Conservation (phyloP, 2,329 filamentous ascomycete genomes). For the Domatiomyces catenatus region DNA sequence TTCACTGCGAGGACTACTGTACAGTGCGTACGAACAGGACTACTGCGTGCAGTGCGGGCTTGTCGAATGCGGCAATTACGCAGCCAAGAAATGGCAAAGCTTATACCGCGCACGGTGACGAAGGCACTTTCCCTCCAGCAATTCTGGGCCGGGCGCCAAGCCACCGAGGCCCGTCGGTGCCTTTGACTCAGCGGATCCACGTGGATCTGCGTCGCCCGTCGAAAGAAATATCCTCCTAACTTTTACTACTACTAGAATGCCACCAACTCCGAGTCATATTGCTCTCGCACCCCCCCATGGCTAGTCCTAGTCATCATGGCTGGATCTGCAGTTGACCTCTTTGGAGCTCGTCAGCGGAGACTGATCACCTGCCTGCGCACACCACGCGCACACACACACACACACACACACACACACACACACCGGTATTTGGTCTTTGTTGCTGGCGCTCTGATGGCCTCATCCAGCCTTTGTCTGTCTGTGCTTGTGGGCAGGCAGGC, state of each 20-base stretch:
- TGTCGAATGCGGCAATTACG: no score
- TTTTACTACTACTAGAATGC: background rate
- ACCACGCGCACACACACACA: no score
- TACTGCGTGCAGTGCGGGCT: no score
- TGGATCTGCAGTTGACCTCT: background rate
- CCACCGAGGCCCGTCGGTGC: background rate
- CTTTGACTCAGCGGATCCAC: background rate
- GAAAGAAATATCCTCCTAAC: background rate
- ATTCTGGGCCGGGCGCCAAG: background rate
- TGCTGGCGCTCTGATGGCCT: background rate
- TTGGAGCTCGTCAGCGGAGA: background rate
- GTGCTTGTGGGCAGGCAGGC: background rate
- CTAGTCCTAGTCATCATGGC: background rate
- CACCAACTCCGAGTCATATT: background rate
- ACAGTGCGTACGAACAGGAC: no score
- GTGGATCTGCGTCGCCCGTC: background rate
- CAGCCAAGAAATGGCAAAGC: no score
- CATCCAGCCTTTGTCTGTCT: background rate
- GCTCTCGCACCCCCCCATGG: background rate
- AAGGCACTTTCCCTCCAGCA: background rate
- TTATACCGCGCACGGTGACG: no score
- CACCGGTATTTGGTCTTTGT: no score
- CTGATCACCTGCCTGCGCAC: background rate
- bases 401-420: no score
- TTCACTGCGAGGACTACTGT: no score